A percentile compares a stretch with the other conserved stretches of the same genome.
Evolutionary conservation across 768 basidiomycete genomes (phyloP).

Genomic region (Zangia roseola): DNA sequence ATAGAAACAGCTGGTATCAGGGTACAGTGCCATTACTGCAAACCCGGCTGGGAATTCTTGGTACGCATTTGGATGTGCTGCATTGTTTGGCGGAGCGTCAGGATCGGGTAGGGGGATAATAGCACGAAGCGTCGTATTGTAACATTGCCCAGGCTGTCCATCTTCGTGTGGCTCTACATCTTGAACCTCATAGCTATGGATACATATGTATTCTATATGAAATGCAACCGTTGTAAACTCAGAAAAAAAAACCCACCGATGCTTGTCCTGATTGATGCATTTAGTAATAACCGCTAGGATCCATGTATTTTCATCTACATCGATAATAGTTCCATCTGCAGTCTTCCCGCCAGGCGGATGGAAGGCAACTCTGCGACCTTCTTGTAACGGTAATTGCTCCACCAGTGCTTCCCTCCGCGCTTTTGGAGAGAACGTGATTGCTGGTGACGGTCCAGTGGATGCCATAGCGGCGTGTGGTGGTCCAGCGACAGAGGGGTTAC

Average conservation of each 20-base stretch:
- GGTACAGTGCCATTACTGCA: slow-evolving; percentile 84
- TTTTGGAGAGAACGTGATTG: slow-evolving; percentile 56
- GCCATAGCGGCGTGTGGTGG: slow-evolving; percentile 14
- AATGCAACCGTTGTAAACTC: not conserved
- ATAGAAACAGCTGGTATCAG: slow-evolving; percentile 90
- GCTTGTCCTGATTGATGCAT: slow-evolving; percentile 70
- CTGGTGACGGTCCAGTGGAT: slow-evolving; percentile 56
- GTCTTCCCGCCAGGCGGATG: slow-evolving; percentile 63
- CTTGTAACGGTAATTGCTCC: slow-evolving; percentile 65
- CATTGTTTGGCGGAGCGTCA: slow-evolving; percentile 50
- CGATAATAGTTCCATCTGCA: slow-evolving; percentile 48
- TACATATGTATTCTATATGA: not conserved
- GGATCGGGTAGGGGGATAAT: slow-evolving; percentile 84
- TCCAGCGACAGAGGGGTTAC: slow-evolving; percentile 25
- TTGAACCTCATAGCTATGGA: slow-evolving; percentile 75
- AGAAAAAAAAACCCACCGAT: slow-evolving; percentile 44
- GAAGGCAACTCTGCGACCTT: slow-evolving; percentile 80
- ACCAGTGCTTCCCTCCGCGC: slow-evolving; percentile 59
- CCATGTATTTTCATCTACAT: slow-evolving; percentile 56
- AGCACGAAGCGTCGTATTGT: slow-evolving; percentile 64
- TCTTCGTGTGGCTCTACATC: slow-evolving; percentile 84
- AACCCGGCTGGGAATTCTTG: slow-evolving; percentile 70
- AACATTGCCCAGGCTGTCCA: slow-evolving; percentile 67
- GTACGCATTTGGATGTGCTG: slow-evolving; percentile 67
- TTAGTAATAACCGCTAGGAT: slow-evolving; percentile 76